Evolutionary conservation across 2,329 filamentous ascomycete species (phyloP), one percentile per base, ranked within the genome.

Genomic region (Waltergamsia citrina): DNA sequence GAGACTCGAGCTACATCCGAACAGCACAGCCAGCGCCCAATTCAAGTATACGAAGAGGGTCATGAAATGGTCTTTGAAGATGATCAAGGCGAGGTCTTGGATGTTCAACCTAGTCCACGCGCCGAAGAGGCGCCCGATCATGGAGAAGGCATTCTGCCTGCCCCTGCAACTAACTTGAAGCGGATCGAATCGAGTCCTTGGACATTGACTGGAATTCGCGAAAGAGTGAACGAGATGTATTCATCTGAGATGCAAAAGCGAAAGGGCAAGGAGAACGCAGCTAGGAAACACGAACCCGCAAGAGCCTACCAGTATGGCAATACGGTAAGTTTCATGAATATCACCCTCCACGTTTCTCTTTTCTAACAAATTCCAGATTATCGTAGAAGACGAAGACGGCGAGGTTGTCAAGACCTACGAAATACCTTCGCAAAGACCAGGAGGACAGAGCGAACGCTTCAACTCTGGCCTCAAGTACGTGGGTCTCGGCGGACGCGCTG

Each of bases 381-480:
- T 93, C 51, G 82, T 93, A 12, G 85, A 93, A 59, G 84, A 93
- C 41, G 81, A 84, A 53, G 80, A 88, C 45, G 85, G 85, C 28
- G 85, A 93, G 52, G 85, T 93, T 21, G 73, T 93, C 52, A 88
- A 88, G 62, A 78, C 84, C 37, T 88, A 87, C 50, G 79, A 88
- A 42, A 70, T 90, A 19, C 79, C 81, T 1, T 60, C 68, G 0
- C 57, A 72, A 18, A 74, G 68, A 41, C 40, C 44, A 0, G 62
- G 65, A 10, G 50, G 50, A 12, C 62, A 57, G 38, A 52, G 45
- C 14, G 59, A 56, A 28, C 40, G 58, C 14, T 49, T 70, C 20
- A 56, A 58, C 14, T 57, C 64, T 17, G 57, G 69, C 36, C 56
- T 73, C 23, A 73, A 71, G 46, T 69, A 70, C 38, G 66, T 74